Conservation (phyloP, 2,329 filamentous ascomycete genomes). For the Cyphellophora europaea region DNA sequence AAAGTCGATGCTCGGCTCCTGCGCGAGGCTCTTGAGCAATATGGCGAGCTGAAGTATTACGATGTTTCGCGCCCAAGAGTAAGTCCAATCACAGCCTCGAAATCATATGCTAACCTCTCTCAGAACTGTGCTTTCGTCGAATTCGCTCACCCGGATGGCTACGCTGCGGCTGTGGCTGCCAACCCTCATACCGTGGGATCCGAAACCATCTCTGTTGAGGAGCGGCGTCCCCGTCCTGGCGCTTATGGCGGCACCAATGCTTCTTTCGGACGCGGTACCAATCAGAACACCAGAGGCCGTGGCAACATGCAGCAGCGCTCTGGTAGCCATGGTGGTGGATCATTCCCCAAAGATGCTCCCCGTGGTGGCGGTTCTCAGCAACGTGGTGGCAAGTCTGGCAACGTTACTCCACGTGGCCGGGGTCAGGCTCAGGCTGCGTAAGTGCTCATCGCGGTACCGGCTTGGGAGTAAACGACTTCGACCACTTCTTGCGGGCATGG, state of each 20-base stretch:
- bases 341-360: slow-evolving; percentile 59
- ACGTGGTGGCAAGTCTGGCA: slow-evolving; percentile 52
- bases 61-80: slow-evolving; percentile 68
- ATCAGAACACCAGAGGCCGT: slow-evolving; percentile 55
- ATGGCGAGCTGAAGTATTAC: slow-evolving; percentile 55
- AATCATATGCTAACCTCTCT: slow-evolving; percentile 9
- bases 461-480: no score
- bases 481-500: no score
- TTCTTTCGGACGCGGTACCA: slow-evolving; percentile 43
- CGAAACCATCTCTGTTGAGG: slow-evolving; percentile 78
- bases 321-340: slow-evolving; percentile 57
- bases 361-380: slow-evolving; percentile 58
- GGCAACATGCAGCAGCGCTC: slow-evolving; percentile 36
- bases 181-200: slow-evolving; percentile 81
- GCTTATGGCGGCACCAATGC: slow-evolving; percentile 47
- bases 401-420: slow-evolving; percentile 37
- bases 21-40: slow-evolving; percentile 59
- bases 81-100: slow-evolving; percentile 20
- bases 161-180: slow-evolving; percentile 69
- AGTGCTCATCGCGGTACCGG: no score
- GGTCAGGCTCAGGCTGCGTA: slow-evolving; percentile 36
- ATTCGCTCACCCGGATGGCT: slow-evolving; percentile 71
- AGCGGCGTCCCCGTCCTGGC: slow-evolving; percentile 68
- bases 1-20: slow-evolving; percentile 71
- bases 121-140: slow-evolving; percentile 97